phyloP scores from a whole-genome alignment of 495 filamentous ascomycete genomes.

The Aspergillus panamensis region DNA sequence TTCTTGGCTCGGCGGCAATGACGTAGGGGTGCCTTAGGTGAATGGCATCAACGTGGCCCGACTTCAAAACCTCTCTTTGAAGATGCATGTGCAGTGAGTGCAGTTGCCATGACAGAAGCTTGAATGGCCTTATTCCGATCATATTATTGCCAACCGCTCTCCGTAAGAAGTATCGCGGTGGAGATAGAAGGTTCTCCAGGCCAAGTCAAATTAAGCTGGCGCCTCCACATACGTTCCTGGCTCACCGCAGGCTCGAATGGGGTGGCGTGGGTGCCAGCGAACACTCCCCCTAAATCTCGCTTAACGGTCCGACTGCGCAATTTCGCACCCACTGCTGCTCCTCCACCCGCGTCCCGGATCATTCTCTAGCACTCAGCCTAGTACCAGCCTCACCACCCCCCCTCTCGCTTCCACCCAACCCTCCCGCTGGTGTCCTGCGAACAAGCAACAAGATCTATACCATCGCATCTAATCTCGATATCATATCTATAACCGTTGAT shows the following conservation, averaged over 20 bases:
- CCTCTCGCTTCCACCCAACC: slow-evolving; percentile 38
- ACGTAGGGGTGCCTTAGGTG: no score
- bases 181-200: not conserved
- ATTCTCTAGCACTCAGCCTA: slow-evolving; percentile 40
- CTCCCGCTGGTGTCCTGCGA: slow-evolving; percentile 17
- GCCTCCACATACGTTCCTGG: slow-evolving; percentile 10
- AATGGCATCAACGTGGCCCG: no score
- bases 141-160: no score
- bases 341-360: slow-evolving; percentile 24
- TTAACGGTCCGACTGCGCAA: slow-evolving; percentile 12
- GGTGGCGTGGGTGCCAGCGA: slow-evolving; percentile 37
- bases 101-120: no score
- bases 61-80: no score
- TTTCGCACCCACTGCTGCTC: slow-evolving; percentile 18
- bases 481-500: not conserved
- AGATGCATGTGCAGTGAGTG: no score
- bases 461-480: not conserved
- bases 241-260: slow-evolving; percentile 28
- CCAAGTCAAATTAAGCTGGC: slow-evolving; percentile 14
- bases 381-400: slow-evolving; percentile 12
- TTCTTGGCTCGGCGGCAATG: no score
- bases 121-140: no score
- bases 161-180: no score
- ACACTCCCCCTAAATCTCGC: slow-evolving; percentile 17
- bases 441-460: not conserved